Evolutionary conservation across 2,329 filamentous ascomycete species (phyloP).

Genomic region (Phialocephala subalpina): DNA sequence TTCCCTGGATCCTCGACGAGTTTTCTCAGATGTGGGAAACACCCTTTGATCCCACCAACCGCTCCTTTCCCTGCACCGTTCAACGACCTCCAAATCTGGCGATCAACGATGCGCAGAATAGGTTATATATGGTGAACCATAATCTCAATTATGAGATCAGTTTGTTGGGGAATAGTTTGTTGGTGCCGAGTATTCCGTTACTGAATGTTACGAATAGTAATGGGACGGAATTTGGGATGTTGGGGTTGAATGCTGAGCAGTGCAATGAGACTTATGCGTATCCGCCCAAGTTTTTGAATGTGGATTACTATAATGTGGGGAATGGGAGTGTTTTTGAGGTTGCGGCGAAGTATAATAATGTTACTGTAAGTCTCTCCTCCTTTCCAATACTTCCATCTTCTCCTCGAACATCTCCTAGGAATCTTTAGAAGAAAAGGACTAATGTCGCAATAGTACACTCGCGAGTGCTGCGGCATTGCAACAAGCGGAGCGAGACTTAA

Average conservation of each 20-base stretch:
- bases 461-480: conserved; percentile 63
- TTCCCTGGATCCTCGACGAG: conserved; percentile 87
- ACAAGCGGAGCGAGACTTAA: conserved; percentile 37
- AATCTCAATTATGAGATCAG: conserved; percentile 85
- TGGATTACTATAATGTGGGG: conserved; percentile 80
- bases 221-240: conserved; percentile 67
- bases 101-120: conserved; percentile 59
- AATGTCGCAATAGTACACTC: conserved; percentile 16
- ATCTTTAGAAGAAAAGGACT: neutral
- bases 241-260: conserved; percentile 69
- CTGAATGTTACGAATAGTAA: conserved; percentile 76
- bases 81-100: conserved; percentile 77
- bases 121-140: conserved; percentile 87
- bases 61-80: conserved; percentile 77
- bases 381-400: neutral
- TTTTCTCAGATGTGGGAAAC: conserved; percentile 93
- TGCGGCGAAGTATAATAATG: conserved; percentile 74
- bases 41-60: conserved; percentile 68
- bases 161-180: conserved; percentile 67
- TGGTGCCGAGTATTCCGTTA: conserved; percentile 75
- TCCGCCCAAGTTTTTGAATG: conserved; percentile 80
- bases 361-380: conserved; percentile 47
- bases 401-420: neutral
- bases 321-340: conserved; percentile 80
- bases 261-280: conserved; percentile 70